Percentiles rank a stretch among this genome's conserved stretches.
Conservation (phyloP, 2,329 filamentous ascomycete genomes). For the Ophiocordyceps camponoti-floridani region DNA sequence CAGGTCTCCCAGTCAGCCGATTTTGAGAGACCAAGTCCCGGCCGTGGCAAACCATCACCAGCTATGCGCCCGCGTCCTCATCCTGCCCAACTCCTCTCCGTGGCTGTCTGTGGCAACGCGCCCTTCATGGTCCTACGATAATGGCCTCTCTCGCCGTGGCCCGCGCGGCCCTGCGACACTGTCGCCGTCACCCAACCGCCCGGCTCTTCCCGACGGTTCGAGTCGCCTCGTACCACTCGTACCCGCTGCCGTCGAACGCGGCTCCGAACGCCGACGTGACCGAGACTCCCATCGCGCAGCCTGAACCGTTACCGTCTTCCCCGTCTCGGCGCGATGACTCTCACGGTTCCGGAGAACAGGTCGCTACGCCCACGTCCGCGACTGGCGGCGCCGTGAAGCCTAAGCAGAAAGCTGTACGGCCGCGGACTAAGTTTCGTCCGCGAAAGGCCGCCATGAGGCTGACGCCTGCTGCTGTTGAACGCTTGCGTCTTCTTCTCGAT, state of each 20-base stretch:
- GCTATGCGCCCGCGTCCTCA: not conserved
- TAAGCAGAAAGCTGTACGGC: conserved; percentile 34
- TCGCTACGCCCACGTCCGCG: conserved; percentile 6
- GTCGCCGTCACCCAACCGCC: conserved; percentile 14
- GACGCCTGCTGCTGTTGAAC: conserved; percentile 60
- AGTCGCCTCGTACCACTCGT: conserved; percentile 27
- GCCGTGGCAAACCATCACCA: conserved; percentile 4
- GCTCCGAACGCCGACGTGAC: conserved; percentile 24
- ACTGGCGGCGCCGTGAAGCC: conserved; percentile 41
- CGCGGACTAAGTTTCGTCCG: conserved; percentile 27
- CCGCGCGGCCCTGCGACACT: conserved; percentile 20
- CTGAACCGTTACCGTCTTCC: conserved; percentile 27
- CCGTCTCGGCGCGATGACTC: conserved; percentile 10
- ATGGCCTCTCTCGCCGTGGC: conserved; percentile 18
- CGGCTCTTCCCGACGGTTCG: conserved; percentile 23
- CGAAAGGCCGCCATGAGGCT: conserved; percentile 86
- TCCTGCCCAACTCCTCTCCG: not conserved
- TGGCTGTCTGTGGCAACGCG: not conserved
- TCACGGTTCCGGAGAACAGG: conserved; percentile 1
- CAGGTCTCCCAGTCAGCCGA: conserved; percentile 10
- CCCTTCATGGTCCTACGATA: conserved; percentile 2
- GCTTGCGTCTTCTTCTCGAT: conserved; percentile 59
- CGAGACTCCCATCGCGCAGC: conserved; percentile 28
- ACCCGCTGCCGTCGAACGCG: conserved; percentile 26
- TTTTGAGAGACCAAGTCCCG: conserved; percentile 4